A percentile compares a stretch with the other conserved stretches of the same genome.
Conservation (phyloP, 140 eudicot species). For the Stevia rebaudiana region DNA sequence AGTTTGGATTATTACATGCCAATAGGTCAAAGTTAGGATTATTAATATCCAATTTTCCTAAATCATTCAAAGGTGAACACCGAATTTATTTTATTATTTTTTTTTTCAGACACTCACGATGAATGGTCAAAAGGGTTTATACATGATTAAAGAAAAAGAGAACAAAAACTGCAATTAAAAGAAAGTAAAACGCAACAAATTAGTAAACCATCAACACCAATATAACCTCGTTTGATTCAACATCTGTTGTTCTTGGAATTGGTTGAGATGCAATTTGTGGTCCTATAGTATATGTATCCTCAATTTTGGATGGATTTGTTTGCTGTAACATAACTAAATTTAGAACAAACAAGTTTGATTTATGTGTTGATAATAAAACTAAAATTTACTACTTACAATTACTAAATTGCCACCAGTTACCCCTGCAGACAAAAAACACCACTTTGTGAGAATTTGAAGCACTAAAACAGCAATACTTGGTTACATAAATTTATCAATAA, state of each 20-base stretch:
- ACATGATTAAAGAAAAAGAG: neutral
- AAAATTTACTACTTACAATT: neutral
- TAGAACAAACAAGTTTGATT: neutral
- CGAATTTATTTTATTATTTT: neutral
- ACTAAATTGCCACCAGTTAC: neutral
- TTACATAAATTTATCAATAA: neutral
- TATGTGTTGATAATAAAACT: neutral
- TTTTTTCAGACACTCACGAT: neutral
- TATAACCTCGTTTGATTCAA: slow-evolving; percentile 1
- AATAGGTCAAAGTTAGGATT: no score
- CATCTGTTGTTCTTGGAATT: neutral
- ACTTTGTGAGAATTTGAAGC: neutral
- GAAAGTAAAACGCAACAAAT: neutral
- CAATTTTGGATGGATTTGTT: neutral
- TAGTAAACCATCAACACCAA: neutral
- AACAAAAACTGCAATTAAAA: neutral
- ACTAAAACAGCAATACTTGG: neutral
- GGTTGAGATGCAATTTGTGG: neutral
- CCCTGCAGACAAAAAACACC: slow-evolving; percentile 1
- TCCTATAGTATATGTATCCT: neutral
- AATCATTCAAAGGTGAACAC: no score
- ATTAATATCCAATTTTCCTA: no score
- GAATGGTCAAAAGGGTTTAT: neutral
- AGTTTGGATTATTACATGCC: no score
- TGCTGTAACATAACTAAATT: neutral